A percentile compares a stretch with the other conserved stretches of the same genome.
Evolutionary conservation across 2,329 filamentous ascomycete species (phyloP).

Genomic region (Daldinia sp.): DNA sequence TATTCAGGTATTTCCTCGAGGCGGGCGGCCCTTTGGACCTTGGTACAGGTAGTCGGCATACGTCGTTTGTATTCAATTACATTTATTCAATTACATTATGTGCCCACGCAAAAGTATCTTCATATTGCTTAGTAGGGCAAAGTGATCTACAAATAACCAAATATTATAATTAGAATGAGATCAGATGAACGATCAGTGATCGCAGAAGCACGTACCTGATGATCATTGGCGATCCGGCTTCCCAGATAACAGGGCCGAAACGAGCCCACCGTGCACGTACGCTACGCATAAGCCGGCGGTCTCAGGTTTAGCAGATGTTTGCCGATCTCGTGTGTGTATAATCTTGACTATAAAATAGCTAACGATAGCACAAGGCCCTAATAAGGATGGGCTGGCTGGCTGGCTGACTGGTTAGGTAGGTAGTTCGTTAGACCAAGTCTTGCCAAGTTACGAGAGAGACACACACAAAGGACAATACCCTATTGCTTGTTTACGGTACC

Average conservation of each 20-base stretch:
- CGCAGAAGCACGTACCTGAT: slow-evolving; percentile 13
- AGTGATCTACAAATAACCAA: neutral
- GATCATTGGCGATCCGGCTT: slow-evolving; percentile 22
- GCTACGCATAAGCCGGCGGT: neutral
- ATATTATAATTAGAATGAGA: slow-evolving; percentile 4
- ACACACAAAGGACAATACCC: slow-evolving; percentile 16
- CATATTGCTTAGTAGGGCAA: neutral
- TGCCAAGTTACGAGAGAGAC: neutral
- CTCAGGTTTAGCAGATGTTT: neutral
- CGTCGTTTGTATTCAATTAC: neutral
- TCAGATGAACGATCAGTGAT: slow-evolving; percentile 17
- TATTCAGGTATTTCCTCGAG: neutral
- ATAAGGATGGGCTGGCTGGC: too few relatives aligned
- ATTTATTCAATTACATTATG: neutral
- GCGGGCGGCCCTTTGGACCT: neutral
- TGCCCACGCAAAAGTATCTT: too few relatives aligned
- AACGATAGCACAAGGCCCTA: slow-evolving; percentile 8
- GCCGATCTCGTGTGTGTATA: neutral
- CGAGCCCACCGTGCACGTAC: neutral
- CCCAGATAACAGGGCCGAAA: slow-evolving; percentile 5
- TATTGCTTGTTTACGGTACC: neutral
- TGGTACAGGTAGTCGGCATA: too few relatives aligned
- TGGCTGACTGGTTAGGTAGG: too few relatives aligned
- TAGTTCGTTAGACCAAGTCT: slow-evolving; percentile 16
- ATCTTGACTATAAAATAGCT: neutral